phyloP scores from a whole-genome alignment of 2,329 filamentous ascomycete genomes.

The Thelonectria rubi region DNA sequence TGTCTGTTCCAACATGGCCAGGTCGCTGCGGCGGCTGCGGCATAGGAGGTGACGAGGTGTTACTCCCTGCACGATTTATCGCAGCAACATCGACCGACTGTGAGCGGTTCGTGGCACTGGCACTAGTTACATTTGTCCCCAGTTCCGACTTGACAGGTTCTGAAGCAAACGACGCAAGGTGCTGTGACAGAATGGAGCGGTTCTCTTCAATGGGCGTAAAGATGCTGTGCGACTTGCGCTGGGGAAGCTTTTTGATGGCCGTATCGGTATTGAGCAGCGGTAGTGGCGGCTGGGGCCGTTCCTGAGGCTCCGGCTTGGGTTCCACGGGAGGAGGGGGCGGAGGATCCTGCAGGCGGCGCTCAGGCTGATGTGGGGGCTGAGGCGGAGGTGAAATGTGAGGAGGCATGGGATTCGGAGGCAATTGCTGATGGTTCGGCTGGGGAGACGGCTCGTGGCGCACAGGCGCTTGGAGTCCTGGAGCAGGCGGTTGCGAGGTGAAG shows the following conservation, averaged over 20 bases:
- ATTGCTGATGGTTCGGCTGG: conserved; percentile 63
- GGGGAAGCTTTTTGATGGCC: conserved; percentile 70
- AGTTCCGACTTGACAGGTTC: conserved; percentile 56
- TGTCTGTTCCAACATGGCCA: conserved; percentile 55
- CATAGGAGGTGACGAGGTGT: conserved; percentile 64
- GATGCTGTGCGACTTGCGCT: conserved; percentile 88
- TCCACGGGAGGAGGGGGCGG: conserved; percentile 63
- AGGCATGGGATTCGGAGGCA: conserved; percentile 58
- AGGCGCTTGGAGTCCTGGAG: conserved; percentile 55
- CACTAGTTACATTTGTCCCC: conserved; percentile 39
- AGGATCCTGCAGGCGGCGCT: conserved; percentile 59
- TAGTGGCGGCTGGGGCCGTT: conserved; percentile 56
- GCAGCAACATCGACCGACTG: conserved; percentile 72
- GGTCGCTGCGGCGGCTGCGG: conserved; percentile 59
- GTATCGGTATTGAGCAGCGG: conserved; percentile 61
- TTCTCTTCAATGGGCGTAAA: conserved; percentile 98
- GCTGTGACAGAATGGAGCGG: conserved; percentile 85
- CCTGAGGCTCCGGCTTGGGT: conserved; percentile 58
- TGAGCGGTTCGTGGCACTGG: conserved; percentile 54
- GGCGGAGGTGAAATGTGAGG: conserved; percentile 65
- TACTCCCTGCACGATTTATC: conserved; percentile 59
- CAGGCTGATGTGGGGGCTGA: conserved; percentile 47
- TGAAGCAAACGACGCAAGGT: conserved; percentile 74
- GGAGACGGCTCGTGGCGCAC: conserved; percentile 67
- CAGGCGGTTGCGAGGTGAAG: conserved; percentile 68